A percentile compares a stretch with the other conserved stretches of the same genome.
Evolutionary conservation across 177 flowering plant genomes (phyloP).

Genomic region (Vitis hybrid): DNA sequence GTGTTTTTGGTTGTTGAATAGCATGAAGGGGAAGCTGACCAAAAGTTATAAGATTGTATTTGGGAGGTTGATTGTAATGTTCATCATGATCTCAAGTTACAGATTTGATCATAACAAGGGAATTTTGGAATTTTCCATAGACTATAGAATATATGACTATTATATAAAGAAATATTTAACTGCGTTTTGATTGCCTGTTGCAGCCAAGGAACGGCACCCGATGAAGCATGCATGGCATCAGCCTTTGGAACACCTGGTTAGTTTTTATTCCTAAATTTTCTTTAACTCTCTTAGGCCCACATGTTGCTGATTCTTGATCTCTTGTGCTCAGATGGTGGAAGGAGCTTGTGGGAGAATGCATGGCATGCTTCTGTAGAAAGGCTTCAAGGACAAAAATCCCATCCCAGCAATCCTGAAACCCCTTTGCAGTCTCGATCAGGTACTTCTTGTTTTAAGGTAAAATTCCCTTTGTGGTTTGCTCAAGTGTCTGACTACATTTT

Average conservation of each 20-base stretch:
- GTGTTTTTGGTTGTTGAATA: neutral
- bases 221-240: constrained; percentile 84
- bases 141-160: neutral
- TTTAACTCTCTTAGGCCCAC: neutral
- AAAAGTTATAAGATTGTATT: neutral
- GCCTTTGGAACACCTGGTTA: constrained; percentile 89
- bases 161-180: neutral
- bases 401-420: constrained; percentile 41
- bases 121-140: neutral
- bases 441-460: constrained; percentile 12
- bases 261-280: constrained; percentile 6
- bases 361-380: constrained; percentile 74
- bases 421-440: constrained; percentile 61
- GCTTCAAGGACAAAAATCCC: constrained; percentile 53
- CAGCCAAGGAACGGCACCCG: constrained; percentile 91
- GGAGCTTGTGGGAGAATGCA: constrained; percentile 68
- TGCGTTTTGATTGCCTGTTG: constrained; percentile 15
- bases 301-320: constrained; percentile 2
- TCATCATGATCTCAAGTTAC: neutral
- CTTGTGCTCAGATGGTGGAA: constrained; percentile 70
- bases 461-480: neutral
- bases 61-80: neutral
- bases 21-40: neutral
- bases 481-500: constrained; percentile 8
- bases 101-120: neutral